These are phyloP conservation scores for Magnolia sinica DNA, from an alignment of 164 flowering plant genomes.

Conservation along the genomic window DNA sequence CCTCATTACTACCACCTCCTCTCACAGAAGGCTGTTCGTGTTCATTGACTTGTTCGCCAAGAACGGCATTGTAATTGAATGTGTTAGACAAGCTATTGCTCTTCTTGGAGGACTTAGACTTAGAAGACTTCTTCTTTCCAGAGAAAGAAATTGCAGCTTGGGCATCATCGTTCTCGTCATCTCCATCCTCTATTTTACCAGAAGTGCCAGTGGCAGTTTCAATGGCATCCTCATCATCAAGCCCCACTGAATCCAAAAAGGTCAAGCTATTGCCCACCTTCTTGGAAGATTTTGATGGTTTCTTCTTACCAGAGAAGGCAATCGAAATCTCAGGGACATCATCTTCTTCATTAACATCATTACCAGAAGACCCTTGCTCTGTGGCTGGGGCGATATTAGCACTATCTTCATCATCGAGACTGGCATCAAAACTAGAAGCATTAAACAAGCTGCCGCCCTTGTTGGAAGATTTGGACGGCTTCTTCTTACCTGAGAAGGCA, in stretches of 20 bases:
- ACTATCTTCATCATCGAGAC: constrained; percentile 18
- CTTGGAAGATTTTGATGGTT: constrained; percentile 32
- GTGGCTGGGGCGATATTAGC: neutral
- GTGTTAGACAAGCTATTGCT: constrained; percentile 17
- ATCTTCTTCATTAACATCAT: constrained; percentile 22
- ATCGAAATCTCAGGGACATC: constrained; percentile 26
- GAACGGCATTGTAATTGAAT: constrained; percentile 20
- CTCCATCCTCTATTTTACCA: constrained; percentile 23
- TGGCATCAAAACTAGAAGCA: constrained; percentile 23
- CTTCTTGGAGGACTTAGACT: constrained; percentile 7
- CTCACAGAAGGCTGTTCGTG: constrained; percentile 5
- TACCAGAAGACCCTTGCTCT: neutral
- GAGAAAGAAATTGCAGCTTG: constrained; percentile 27
- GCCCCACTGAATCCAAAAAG: constrained; percentile 17
- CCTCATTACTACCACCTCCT: constrained; percentile 14
- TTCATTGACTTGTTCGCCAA: constrained; percentile 16
- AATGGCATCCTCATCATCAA: constrained; percentile 19
- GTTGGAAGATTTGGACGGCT: constrained; percentile 32
- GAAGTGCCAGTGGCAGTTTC: neutral
- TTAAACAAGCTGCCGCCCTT: constrained; percentile 22
- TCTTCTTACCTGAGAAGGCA: constrained; percentile 47
- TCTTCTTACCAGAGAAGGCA: constrained; percentile 48
- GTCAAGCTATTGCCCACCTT: constrained; percentile 24
- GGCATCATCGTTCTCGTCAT: constrained; percentile 36
- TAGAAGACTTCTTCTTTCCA: constrained; percentile 44